phyloP scores from a whole-genome alignment of 176 grass and related monocot genomes.

The Elaeis guineensis region DNA sequence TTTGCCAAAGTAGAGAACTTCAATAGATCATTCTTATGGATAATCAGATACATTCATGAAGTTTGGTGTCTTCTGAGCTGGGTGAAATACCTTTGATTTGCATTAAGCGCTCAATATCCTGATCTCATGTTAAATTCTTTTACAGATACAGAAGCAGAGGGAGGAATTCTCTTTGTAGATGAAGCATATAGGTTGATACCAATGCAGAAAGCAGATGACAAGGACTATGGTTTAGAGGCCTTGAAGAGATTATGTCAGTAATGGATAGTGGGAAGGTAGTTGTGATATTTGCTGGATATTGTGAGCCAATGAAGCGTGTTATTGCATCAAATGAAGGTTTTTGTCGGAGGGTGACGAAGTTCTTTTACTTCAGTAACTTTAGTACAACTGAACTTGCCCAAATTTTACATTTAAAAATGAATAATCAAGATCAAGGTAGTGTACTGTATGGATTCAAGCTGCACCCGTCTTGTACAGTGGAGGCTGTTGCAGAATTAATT shows the following conservation, averaged over 20 bases:
- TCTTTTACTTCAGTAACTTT: constrained; percentile 82
- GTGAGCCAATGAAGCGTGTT: constrained; percentile 83
- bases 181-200: constrained; percentile 97
- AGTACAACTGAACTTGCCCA: constrained; percentile 66
- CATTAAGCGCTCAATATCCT: no score
- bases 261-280: constrained; percentile 89
- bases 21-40: no score
- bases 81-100: no score
- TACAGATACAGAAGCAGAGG: constrained; percentile 84
- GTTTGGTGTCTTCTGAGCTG: no score
- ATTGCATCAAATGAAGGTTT: constrained; percentile 88
- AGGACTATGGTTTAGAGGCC: constrained; percentile 96
- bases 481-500: constrained; percentile 45
- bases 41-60: no score
- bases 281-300: constrained; percentile 90
- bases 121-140: no score
- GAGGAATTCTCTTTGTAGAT: constrained; percentile 89
- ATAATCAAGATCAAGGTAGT: constrained; percentile 34
- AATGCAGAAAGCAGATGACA: constrained; percentile 77
- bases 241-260: constrained; percentile 98
- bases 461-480: constrained; percentile 46
- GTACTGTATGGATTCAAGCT: constrained; percentile 74
- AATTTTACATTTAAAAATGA: constrained; percentile 79
- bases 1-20: no score
- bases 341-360: constrained; percentile 80